These are phyloP conservation scores for Neofusicoccum parvum DNA, from an alignment of 2,329 filamentous ascomycete genomes.

Conservation along the genomic window DNA sequence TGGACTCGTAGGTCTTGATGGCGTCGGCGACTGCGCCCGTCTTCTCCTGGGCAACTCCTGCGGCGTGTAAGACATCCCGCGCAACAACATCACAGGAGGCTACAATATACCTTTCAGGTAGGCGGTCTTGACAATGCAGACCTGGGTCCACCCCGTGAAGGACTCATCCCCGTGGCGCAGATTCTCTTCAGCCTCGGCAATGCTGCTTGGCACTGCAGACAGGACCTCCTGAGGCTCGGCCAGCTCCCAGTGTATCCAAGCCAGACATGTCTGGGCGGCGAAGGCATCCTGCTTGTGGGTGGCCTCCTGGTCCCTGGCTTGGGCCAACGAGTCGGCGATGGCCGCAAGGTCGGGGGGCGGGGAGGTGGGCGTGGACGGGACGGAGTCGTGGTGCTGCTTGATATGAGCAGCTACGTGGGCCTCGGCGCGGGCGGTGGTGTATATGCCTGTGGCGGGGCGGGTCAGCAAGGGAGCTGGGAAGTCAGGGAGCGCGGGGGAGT, in stretches of 20 bases:
- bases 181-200: slow-evolving; percentile 43
- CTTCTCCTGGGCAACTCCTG: slow-evolving; percentile 51
- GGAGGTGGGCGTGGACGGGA: slow-evolving; percentile 37
- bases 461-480: slow-evolving; percentile 12
- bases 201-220: slow-evolving; percentile 63
- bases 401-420: slow-evolving; percentile 49
- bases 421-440: slow-evolving; percentile 50
- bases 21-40: slow-evolving; percentile 56
- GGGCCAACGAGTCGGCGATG: slow-evolving; percentile 22
- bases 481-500: slow-evolving; percentile 41
- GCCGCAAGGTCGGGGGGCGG: slow-evolving; percentile 15
- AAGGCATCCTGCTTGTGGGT: slow-evolving; percentile 59
- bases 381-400: slow-evolving; percentile 44
- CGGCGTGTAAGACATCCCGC: slow-evolving; percentile 16
- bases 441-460: slow-evolving; percentile 40
- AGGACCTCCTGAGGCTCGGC: slow-evolving; percentile 68
- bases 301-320: slow-evolving; percentile 35
- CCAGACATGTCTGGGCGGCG: slow-evolving; percentile 80
- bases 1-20: slow-evolving; percentile 65
- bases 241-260: slow-evolving; percentile 80
- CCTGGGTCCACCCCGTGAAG: slow-evolving; percentile 74
- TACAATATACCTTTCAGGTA: slow-evolving; percentile 70
- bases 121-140: slow-evolving; percentile 76
- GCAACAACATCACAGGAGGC: neutral
- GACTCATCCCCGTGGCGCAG: slow-evolving; percentile 35